Base-by-base conservation (phyloP, 192 early-diverging fungal species). In the Geranomyces variabilis region DNA sequence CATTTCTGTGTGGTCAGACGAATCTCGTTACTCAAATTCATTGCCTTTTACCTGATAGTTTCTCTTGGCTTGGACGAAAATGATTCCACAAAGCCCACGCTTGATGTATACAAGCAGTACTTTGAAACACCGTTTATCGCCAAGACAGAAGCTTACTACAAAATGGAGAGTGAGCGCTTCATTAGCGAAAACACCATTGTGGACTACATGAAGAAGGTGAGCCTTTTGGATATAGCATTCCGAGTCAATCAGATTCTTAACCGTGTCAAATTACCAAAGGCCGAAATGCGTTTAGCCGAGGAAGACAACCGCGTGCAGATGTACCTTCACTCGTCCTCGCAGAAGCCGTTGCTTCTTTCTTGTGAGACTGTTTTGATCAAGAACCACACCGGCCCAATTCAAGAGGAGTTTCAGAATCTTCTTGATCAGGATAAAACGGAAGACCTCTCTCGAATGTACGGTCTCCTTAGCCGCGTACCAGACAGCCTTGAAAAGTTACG, bases 171-270 rank as follows among this genome's bases (percentile, higher is more conserved):
- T 56, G 93, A 96, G 79, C 90, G 89, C 26, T 95, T 96, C 77
- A 86, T 97, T 48, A 86, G 89, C 65, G 93, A 95, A 66, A 94
- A 96, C 78, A 88, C 91, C 43, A 89, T 96, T 46, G 87, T 91
- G 31, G 95, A 96, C 67, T 99, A 99, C 79, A 95, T 99, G 93
- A 92, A 94, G 72, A 94, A 94, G 83, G 89, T 93, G 26, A 17
- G 67, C 1, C 53, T n/a, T 10, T 31, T 19, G 30, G 21, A 1
- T 24, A 22, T 1, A 26, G 24, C n/a, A n/a, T n/a, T n/a, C n/a
- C n/a, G n/a, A n/a, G n/a, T n/a, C n/a, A n/a, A n/a, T n/a, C 36
- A 41, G 5, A 10, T 21, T 57, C 19, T 69, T 74, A 30, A 49
- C 57, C 22, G 33, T 36, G 15, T 24, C 26, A n/a, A n/a, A 55